Evolutionary conservation across 768 basidiomycete genomes (phyloP).

Genomic region (Rhodocollybia butyracea): DNA sequence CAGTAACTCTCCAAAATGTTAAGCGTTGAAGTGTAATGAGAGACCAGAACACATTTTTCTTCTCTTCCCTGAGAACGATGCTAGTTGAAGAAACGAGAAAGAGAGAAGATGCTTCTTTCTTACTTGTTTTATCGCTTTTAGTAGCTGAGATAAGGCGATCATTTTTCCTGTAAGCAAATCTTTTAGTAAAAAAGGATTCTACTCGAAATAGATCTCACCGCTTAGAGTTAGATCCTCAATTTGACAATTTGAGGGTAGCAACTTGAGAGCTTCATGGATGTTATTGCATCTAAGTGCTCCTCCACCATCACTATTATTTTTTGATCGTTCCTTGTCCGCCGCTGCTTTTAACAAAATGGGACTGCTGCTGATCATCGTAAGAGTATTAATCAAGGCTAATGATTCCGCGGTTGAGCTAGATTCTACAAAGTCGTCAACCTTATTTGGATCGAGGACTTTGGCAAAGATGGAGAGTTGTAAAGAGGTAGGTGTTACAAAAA

Average conservation of each 20-base stretch:
- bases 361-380: slow-evolving; percentile 92
- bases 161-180: slow-evolving; percentile 62
- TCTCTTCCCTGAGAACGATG: slow-evolving; percentile 54
- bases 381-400: slow-evolving; percentile 71
- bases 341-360: slow-evolving; percentile 85
- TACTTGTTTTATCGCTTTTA: slow-evolving; percentile 60
- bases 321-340: slow-evolving; percentile 54
- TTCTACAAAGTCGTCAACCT: slow-evolving; percentile 64
- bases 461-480: slow-evolving; percentile 80
- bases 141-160: slow-evolving; percentile 58
- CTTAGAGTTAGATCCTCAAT: slow-evolving; percentile 77
- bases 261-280: slow-evolving; percentile 55
- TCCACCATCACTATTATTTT: slow-evolving; percentile 33
- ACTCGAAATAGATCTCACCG: slow-evolving; percentile 44
- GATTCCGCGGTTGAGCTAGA: slow-evolving; percentile 68
- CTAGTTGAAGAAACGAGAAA: not conserved
- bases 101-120: not conserved
- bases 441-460: slow-evolving; percentile 69
- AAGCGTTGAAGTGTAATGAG: slow-evolving; percentile 94
- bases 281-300: slow-evolving; percentile 44
- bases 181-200: slow-evolving; percentile 2
- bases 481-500: slow-evolving; percentile 88
- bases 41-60: slow-evolving; percentile 94
- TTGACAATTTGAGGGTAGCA: slow-evolving; percentile 57
- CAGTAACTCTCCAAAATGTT: slow-evolving; percentile 90